Evolutionary conservation across 495 filamentous ascomycete genomes (phyloP), one percentile per base, ranked within the genome.

Genomic region (Hyaloscypha variabilis): DNA sequence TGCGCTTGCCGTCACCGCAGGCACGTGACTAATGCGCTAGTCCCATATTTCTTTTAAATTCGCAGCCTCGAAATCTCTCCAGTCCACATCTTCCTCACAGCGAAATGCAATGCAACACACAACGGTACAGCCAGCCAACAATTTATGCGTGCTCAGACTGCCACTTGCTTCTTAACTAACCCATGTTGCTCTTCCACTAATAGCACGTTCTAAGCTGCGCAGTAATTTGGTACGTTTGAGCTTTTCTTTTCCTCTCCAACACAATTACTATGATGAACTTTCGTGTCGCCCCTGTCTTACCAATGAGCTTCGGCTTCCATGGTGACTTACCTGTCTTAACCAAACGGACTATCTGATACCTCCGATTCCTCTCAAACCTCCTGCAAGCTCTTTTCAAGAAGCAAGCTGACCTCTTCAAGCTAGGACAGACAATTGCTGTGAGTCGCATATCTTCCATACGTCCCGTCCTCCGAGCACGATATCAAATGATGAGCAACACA

Each of bases 261-360:
- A 17, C 39, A 14, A 4, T 17, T 46, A 46, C 26, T n/a, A 69
- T 73, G 71, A 73, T 73, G 71, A 73, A 73, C 64, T 60, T 73
- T 71, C 69, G 71, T 73, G 71, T 73, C 71, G 71, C 71, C 71
- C 71, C 71, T 73, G 69, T 67, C 71, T 69, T 71, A 73, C 69
- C 65, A 69, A 65, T 51, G 59, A 71, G 68, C 64, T 71, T 66
- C 60, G 23, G 63, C 71, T 68, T 25, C n/a, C n/a, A 64, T 74
- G 69, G 72, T 74, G 72, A 74, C 60, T 62, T 62, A 72, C 72
- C 72, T 74, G 72, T 72, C 72, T 70, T 69, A 64, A 64, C 72
- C 69, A 74, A 74, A 72, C 69, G 69, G 72, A 74, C 72, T 69
- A 58, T 72, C 72, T 74, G 69, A 74, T 69, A 59, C 58, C 36